Evolutionary conservation across 139 green algal genomes (phyloP), one percentile per base, ranked within the genome.

Genomic region (Spirogloea muscicola): DNA sequence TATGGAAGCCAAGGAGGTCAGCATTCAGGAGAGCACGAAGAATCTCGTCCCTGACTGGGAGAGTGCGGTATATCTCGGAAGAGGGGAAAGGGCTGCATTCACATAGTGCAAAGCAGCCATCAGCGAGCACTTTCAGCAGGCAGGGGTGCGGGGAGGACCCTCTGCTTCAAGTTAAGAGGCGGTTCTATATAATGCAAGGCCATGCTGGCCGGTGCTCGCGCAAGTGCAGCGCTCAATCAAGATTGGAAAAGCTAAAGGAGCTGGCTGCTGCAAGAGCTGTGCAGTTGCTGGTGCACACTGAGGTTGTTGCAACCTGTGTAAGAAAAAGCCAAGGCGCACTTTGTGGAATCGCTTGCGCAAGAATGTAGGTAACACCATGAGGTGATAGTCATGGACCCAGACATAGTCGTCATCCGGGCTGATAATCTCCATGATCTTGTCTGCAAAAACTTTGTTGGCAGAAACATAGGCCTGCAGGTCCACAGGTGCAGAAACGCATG

Each of bases 361-460:
- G 72, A 97, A 87, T 7, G 86, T 92, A 48, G 94, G 94, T 76
- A 99, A 87, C 68, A 97, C 90, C 78, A 99, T 88, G 48, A 99
- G 85, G 84, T 99, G 94, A 85, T 99, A 99, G 88, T 99, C 94
- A 69, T 99, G 94, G 33, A 98, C 91, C 94, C 94, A 99, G 52
- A 99, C 91, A 78, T 87, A 95, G 84, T 99, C 93, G 58, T 81
- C 66, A 18, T 85, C 81, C 13, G 76, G 72, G 65, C 52, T 83
- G 33, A 87, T 62, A n/a, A 85, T 29, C 70, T 88, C 81, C 64
- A 88, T 82, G 0, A 88, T 58, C 46, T 82, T 86, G 58, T 88
- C 79, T 16, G 74, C 68, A 46, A 88, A 87, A 21, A 91, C 90
- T 89, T 95, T 98, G 87, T 99, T 99, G 34, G 94, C 93, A 61